Evolutionary conservation across 176 grass and related monocot species (phyloP).

Genomic region (Puccinellia tenuiflora): DNA sequence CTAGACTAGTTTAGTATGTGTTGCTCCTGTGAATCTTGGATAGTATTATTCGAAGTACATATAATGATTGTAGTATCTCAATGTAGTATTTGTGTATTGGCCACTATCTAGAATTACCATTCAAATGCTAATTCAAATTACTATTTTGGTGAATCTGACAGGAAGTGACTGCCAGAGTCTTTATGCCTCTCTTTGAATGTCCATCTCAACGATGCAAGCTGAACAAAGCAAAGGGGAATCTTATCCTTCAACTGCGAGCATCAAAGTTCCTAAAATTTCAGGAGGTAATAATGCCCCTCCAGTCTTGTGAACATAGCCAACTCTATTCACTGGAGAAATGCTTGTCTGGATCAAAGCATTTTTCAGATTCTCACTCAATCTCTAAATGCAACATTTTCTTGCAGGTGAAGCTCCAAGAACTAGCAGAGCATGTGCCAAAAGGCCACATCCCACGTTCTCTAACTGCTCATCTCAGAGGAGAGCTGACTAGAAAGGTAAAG

Average conservation of each 20-base stretch:
- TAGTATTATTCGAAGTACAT: background rate
- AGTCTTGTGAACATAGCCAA: background rate
- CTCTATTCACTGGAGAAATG: background rate
- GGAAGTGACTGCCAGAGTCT: conserved; percentile 97
- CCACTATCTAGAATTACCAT: background rate
- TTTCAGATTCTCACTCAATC: background rate
- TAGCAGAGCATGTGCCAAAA: conserved; percentile 98
- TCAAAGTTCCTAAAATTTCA: conserved; percentile 99
- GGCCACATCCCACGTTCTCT: conserved; percentile 95
- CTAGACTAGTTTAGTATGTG: background rate
- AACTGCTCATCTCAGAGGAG: conserved; percentile 94
- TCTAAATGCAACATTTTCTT: conserved; percentile 24
- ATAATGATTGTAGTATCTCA: background rate
- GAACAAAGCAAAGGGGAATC: conserved; percentile 95
- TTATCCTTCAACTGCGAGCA: conserved; percentile 91
- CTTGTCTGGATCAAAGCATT: background rate
- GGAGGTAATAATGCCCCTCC: conserved; percentile 51
- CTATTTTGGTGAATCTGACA: conserved; percentile 37
- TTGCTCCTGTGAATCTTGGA: background rate
- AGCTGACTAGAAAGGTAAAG: conserved; percentile 91
- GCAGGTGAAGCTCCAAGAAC: conserved; percentile 93
- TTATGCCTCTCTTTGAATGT: conserved; percentile 97
- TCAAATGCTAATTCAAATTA: conserved; percentile 4
- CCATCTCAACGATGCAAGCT: conserved; percentile 82
- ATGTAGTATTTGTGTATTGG: background rate